These are phyloP conservation scores for Blastocystis sp. DNA, from an alignment of 352 stramenopile genomes.

Conservation along the genomic window DNA sequence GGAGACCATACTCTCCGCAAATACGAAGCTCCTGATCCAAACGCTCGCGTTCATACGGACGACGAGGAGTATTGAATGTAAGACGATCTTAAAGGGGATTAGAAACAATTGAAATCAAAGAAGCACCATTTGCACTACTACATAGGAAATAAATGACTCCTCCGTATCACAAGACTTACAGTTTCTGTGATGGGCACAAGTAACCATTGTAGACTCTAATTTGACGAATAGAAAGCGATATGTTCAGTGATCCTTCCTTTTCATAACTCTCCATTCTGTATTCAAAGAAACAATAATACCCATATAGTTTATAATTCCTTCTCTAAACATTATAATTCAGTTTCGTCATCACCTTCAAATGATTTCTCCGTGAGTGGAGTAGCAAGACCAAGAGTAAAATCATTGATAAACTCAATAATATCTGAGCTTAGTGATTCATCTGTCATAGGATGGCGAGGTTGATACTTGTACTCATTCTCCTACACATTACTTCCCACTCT, in stretches of 20 bases:
- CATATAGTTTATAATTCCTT: neutral
- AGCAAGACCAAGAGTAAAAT: conserved; percentile 32
- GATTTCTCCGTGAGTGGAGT: neutral
- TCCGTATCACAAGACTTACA: conserved; percentile 8
- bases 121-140: neutral
- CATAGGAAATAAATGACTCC: neutral
- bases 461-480: conserved; percentile 38
- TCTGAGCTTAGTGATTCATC: neutral
- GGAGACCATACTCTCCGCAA: conserved; percentile 58
- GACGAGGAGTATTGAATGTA: conserved; percentile 57
- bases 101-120: neutral
- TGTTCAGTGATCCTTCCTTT: conserved; percentile 26
- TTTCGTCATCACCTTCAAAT: neutral
- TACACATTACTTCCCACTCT: neutral
- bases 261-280: neutral
- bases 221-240: neutral
- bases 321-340: neutral
- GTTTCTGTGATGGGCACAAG: conserved; percentile 67
- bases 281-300: neutral
- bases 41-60: conserved; percentile 16
- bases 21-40: conserved; percentile 58
- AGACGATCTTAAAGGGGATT: conserved; percentile 23
- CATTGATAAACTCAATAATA: conserved; percentile 48
- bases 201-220: conserved; percentile 61
- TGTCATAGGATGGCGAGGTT: neutral